Conservation (phyloP, 345 rosid genomes). For the Eucalyptus camaldulensis region DNA sequence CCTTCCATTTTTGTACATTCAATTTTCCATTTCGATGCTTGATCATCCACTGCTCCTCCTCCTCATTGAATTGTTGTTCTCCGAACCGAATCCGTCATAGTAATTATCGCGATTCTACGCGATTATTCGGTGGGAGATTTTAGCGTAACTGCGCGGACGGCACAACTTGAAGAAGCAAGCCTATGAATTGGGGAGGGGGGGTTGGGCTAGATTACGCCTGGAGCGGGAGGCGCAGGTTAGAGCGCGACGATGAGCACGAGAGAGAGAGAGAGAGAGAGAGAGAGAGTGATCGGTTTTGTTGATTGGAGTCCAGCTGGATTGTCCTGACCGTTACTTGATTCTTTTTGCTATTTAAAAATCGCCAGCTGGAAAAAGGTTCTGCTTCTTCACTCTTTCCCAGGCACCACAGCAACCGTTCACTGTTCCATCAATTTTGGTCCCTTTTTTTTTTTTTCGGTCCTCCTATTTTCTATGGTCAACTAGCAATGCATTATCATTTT, state of each 20-base stretch:
- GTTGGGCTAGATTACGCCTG: not conserved
- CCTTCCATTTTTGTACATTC: constrained; percentile 1
- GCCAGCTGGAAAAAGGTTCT: constrained; percentile 32
- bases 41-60: not conserved
- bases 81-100: not conserved
- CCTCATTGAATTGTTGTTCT: not conserved
- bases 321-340: constrained; percentile 32
- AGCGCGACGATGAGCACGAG: not conserved
- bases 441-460: not conserved
- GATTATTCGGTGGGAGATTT: not conserved
- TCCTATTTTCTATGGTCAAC: not conserved
- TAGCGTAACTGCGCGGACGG: not conserved
- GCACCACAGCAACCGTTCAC: not conserved
- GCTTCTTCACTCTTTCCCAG: not conserved
- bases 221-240: not conserved
- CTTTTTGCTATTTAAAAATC: constrained; percentile 10
- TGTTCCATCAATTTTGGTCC: not conserved
- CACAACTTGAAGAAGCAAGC: not conserved
- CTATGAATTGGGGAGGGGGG: not conserved
- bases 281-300: not conserved
- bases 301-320: constrained; percentile 60
- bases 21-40: not conserved
- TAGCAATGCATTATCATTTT: not conserved
- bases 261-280: not conserved
- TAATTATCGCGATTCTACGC: not conserved